Evolutionary conservation across 495 filamentous ascomycete genomes (phyloP).

Genomic region (Margaritispora aquatica): DNA sequence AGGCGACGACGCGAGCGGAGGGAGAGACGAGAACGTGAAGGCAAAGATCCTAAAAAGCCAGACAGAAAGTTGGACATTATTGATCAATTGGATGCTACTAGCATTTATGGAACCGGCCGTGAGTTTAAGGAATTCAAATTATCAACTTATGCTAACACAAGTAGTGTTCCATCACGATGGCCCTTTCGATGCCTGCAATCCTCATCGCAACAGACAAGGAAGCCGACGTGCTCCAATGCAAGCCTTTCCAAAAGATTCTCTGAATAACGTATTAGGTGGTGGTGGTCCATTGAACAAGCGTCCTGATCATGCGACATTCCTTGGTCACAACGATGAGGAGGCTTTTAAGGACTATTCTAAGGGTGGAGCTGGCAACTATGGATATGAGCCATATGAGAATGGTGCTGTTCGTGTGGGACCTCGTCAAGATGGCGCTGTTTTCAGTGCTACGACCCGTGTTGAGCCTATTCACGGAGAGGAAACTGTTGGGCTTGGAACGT

Average conservation of each 20-base stretch:
- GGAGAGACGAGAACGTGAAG: conserved; percentile 48
- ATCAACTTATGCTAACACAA: conserved; percentile 9
- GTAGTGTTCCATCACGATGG: conserved; percentile 98
- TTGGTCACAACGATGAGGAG: conserved; percentile 73
- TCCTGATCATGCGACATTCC: conserved; percentile 75
- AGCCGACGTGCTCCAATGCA: conserved; percentile 87
- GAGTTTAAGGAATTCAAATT: conserved; percentile 32
- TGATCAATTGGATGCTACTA: conserved; percentile 94
- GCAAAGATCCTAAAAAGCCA: conserved; percentile 45
- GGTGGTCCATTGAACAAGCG: conserved; percentile 76
- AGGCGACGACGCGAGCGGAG: conserved; percentile 64
- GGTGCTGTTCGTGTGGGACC: conserved; percentile 28
- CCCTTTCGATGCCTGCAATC: conserved; percentile 96
- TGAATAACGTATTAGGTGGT: conserved; percentile 88
- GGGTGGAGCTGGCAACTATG: conserved; percentile 26
- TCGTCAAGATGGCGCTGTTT: conserved; percentile 38
- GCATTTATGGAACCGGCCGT: conserved; percentile 94
- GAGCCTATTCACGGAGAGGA: conserved; percentile 79
- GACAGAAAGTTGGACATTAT: conserved; percentile 81
- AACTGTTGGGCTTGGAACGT: conserved; percentile 81
- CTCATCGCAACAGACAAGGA: conserved; percentile 85
- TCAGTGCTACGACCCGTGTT: conserved; percentile 44
- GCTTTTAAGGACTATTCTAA: conserved; percentile 73
- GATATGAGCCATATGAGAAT: conserved; percentile 26
- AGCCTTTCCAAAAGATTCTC: conserved; percentile 85